These are phyloP conservation scores for Ormosia emarginata DNA, from an alignment of 306 rosid genomes.

Conservation along the genomic window DNA sequence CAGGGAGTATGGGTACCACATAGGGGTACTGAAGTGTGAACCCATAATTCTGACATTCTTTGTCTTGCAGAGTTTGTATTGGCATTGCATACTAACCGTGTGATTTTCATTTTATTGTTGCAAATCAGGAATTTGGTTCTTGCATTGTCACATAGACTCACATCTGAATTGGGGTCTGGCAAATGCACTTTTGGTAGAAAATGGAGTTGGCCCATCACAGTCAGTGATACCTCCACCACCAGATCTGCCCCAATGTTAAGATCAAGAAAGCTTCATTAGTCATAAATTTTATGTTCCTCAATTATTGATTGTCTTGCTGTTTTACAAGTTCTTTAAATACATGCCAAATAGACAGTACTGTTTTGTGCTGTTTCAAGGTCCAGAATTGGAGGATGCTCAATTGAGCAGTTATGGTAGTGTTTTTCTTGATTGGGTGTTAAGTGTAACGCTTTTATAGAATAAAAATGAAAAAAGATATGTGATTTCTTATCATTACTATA, in stretches of 20 bases:
- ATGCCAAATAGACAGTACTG: slow-evolving; percentile 10
- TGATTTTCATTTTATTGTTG: background rate
- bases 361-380: slow-evolving; percentile 22
- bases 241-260: slow-evolving; percentile 81
- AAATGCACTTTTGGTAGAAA: slow-evolving; percentile 76
- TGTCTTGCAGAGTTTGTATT: background rate
- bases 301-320: slow-evolving; percentile 16
- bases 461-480: background rate
- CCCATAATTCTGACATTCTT: background rate
- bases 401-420: slow-evolving; percentile 19
- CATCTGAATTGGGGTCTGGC: slow-evolving; percentile 74
- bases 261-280: slow-evolving; percentile 19
- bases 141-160: slow-evolving; percentile 90
- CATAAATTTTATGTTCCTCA: slow-evolving; percentile 15
- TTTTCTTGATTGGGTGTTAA: slow-evolving; percentile 24
- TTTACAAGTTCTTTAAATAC: background rate
- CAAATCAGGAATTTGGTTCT: slow-evolving; percentile 77
- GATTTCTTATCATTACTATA: slow-evolving; percentile 12
- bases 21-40: background rate
- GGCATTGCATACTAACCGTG: slow-evolving; percentile 4
- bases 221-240: slow-evolving; percentile 92
- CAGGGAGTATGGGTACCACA: too few species aligned
- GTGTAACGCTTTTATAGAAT: background rate
- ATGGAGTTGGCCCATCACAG: slow-evolving; percentile 67
- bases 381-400: slow-evolving; percentile 28